Evolutionary conservation across 306 rosid genomes (phyloP), one percentile per base, ranked within the genome.

Genomic region (Albizia julibrissin): DNA sequence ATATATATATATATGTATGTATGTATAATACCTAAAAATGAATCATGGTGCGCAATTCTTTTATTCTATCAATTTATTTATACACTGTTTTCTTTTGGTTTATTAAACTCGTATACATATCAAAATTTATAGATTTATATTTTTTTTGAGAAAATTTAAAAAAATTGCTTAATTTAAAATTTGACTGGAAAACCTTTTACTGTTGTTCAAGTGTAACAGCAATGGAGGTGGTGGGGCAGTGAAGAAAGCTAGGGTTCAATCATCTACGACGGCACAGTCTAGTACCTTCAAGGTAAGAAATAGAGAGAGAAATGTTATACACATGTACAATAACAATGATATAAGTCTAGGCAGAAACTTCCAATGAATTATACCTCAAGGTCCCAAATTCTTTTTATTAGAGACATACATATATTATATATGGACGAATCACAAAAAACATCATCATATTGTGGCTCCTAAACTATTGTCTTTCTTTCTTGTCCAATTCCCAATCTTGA

Each of bases 211-310:
- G 97, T 82, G 92, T 81, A 92, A 92, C 84, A 90, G 94, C 90
- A 85, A 80, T 86, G 87, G 77, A 85, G 86, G 69, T 82, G 93
- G 92, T 82, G 97, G 94, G 87, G 86, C 92, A 72, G 66, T 66
- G n/a, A 92, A 92, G 90, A 92, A 91, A 87, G 93, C 97, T 61
- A 92, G 97, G 86, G 92, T 89, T 90, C 92, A 89, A 67, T 75
- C 89, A 46, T 89, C 94, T 64, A 80, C 97, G 77, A 80, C 94
- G 79, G 83, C 86, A 64, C 93, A 86, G 79, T 70, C 92, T 18
- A 85, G 90, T 71, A 86, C 89, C 76, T 84, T 92, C 91, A 92
- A 92, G 97, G 97, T 92, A 85, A 66, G 13, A 8, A 2, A 22
- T 10, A 50, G n/a, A 50, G 22, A 52, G 24, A 54, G 62, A 52